Evolutionary conservation across 2,329 filamentous ascomycete species (phyloP).

Genomic region (Aspergillus fructus): DNA sequence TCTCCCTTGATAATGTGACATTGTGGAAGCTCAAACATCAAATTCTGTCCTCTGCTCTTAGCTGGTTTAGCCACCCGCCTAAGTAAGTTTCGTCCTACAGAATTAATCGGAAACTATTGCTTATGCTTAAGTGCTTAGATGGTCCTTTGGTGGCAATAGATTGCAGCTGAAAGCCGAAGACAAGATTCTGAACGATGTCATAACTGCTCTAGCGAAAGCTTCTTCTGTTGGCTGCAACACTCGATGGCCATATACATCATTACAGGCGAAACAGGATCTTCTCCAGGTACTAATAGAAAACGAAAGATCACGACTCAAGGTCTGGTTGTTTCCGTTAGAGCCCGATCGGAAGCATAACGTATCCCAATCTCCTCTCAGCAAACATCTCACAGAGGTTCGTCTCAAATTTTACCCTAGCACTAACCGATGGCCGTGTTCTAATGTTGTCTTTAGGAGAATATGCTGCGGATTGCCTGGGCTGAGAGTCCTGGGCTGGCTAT

Average conservation of each 20-base stretch:
- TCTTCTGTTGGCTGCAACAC: slow-evolving; percentile 55
- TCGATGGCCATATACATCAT: slow-evolving; percentile 59
- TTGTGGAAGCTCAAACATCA: slow-evolving; percentile 86
- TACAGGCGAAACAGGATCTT: slow-evolving; percentile 80
- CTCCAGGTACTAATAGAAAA: slow-evolving; percentile 77
- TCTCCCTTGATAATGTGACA: slow-evolving; percentile 60
- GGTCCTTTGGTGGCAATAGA: slow-evolving; percentile 94
- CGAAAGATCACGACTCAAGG: slow-evolving; percentile 76
- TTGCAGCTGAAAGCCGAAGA: slow-evolving; percentile 93
- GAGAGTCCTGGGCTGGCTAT: slow-evolving; percentile 86
- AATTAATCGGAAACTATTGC: background rate
- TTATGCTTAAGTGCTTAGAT: slow-evolving; percentile 47
- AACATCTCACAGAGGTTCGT: slow-evolving; percentile 41
- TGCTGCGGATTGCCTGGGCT: slow-evolving; percentile 81
- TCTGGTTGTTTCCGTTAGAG: slow-evolving; percentile 84
- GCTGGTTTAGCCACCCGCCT: slow-evolving; percentile 82
- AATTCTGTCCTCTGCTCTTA: slow-evolving; percentile 78
- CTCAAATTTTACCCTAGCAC: background rate
- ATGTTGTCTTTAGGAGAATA: slow-evolving; percentile 48
- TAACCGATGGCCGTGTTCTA: slow-evolving; percentile 4
- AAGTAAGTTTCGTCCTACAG: slow-evolving; percentile 43
- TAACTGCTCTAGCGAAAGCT: slow-evolving; percentile 64
- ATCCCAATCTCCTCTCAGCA: slow-evolving; percentile 44
- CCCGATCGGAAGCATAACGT: slow-evolving; percentile 58
- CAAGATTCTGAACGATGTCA: slow-evolving; percentile 74